Evolutionary conservation across 208 protist genomes (phyloP), one percentile per base, ranked within the genome.

Genomic region (Trypanosoma avium): DNA sequence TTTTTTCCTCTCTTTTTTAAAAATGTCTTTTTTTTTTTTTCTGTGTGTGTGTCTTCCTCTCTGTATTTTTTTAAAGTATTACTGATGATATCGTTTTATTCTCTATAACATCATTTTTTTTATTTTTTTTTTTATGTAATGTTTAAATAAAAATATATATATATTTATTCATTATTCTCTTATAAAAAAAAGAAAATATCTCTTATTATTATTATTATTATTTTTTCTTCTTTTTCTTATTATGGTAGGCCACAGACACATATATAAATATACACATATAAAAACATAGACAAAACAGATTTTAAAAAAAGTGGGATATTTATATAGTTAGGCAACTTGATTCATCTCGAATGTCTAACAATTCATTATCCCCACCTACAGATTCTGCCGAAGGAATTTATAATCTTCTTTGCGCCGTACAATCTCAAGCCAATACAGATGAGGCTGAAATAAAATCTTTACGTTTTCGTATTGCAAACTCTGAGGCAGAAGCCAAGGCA

Each of bases 381-480:
- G 60, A 66, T 52, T 73, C 67, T 19, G 59, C 60, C 21, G 70
- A 75, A 32, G 54, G 36, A 32, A 64, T 75, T 36, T 75, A 75
- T 36, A 64, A 64, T 29, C 42, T 75, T 17, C 52, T 75, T 4
- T 70, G 57, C 27, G 58, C 55, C 17, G 70, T 62, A n/a, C 70
- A 75, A 40, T 29, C 55, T 21, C 45, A 69, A 38, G 70, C 70
- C 17, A 61, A 50, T 22, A 13, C 48, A 32, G 61, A 68, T 22
- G 70, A 61, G 35, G 70, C 68, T 35, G 57, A 75, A 33, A 64
- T 75, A 1, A 70, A 54, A 45, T 6, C 61, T 8, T 48, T 67
- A 0, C 53, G 61, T 2, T 40, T 61, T 10, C 49, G 27, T 19
- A 60, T 69, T 54, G 35, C 67, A n/a, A 38, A 26, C 53, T 19